A percentile compares a stretch with the other conserved stretches of the same genome.
phyloP scores from a whole-genome alignment of 495 filamentous ascomycete genomes.

The Penicillium maclennaniae region DNA sequence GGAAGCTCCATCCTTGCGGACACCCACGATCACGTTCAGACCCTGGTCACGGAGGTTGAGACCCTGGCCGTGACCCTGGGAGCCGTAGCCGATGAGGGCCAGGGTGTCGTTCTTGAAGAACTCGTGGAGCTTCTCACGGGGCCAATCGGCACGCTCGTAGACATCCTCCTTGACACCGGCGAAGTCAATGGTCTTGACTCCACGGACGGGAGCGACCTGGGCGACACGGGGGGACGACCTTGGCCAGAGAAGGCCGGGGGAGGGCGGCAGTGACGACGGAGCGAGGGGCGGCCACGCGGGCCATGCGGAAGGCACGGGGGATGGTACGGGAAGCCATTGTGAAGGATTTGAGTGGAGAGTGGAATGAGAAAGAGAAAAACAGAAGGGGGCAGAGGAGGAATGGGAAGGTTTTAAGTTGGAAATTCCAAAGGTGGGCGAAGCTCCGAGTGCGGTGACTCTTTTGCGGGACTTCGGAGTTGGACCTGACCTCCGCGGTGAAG shows the following conservation, averaged over 20 bases:
- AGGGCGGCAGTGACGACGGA: slow-evolving; percentile 41
- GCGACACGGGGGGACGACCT: slow-evolving; percentile 41
- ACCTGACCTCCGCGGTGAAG: slow-evolving; percentile 15
- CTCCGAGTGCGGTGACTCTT: not conserved
- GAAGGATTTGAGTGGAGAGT: slow-evolving; percentile 27
- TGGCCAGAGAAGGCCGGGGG: slow-evolving; percentile 42
- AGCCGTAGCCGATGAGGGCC: slow-evolving; percentile 98
- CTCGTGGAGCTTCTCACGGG: slow-evolving; percentile 94
- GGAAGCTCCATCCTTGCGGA: slow-evolving; percentile 94
- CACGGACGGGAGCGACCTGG: slow-evolving; percentile 50
- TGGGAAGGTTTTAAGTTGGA: slow-evolving; percentile 15
- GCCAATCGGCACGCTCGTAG: slow-evolving; percentile 98
- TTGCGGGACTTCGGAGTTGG: slow-evolving; percentile 1
- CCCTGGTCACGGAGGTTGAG: slow-evolving; percentile 99
- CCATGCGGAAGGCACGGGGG: slow-evolving; percentile 76
- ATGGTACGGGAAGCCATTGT: slow-evolving; percentile 86
- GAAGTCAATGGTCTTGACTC: slow-evolving; percentile 68
- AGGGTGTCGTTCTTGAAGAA: slow-evolving; percentile 99
- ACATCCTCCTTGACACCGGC: slow-evolving; percentile 89
- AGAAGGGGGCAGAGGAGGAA: slow-evolving; percentile 20
- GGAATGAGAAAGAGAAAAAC: slow-evolving; percentile 4
- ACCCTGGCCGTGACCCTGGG: slow-evolving; percentile 97
- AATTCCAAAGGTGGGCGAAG: not conserved
- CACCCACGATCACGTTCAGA: slow-evolving; percentile 96
- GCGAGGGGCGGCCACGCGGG: slow-evolving; percentile 64